These are phyloP conservation scores for Trichoderma virens DNA, from an alignment of 495 filamentous ascomycete genomes.

Conservation along the genomic window DNA sequence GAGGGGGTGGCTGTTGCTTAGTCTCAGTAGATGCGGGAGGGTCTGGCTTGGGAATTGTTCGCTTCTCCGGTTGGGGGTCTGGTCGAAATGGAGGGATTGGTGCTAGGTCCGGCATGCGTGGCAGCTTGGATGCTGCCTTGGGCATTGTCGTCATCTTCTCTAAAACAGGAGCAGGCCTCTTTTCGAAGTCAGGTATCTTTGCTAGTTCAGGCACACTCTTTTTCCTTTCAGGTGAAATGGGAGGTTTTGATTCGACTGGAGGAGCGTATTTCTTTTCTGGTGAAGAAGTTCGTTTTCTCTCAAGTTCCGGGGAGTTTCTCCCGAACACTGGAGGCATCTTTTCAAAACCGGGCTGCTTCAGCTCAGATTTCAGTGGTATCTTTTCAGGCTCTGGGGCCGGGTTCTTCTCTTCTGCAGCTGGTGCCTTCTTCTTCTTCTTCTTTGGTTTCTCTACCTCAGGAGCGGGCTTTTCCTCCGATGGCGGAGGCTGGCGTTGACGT, in stretches of 20 bases:
- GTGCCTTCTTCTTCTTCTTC: conserved; percentile 5
- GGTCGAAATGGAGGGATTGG: not conserved
- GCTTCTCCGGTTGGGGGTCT: not conserved
- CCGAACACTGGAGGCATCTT: not conserved
- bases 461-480: conserved; percentile 10
- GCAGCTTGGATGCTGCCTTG: not conserved
- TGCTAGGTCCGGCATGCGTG: not conserved
- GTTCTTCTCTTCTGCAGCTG: not conserved
- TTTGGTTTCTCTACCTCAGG: not conserved
- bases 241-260: not conserved
- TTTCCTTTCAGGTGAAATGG: not conserved
- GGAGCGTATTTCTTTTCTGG: not conserved
- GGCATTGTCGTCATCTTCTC: not conserved
- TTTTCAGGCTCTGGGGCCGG: conserved; percentile 7
- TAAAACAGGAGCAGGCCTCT: not conserved
- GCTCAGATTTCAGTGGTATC: not conserved
- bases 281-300: not conserved
- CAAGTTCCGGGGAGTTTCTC: conserved; percentile 16
- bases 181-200: not conserved
- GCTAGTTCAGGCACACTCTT: not conserved
- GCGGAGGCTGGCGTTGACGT: conserved; percentile 16
- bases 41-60: conserved; percentile 10
- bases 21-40: conserved; percentile 23
- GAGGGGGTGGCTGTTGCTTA: conserved; percentile 19
- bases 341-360: conserved; percentile 2